Conservation (phyloP, 371 early-diverging fungal species). For the Mucor indicus region DNA sequence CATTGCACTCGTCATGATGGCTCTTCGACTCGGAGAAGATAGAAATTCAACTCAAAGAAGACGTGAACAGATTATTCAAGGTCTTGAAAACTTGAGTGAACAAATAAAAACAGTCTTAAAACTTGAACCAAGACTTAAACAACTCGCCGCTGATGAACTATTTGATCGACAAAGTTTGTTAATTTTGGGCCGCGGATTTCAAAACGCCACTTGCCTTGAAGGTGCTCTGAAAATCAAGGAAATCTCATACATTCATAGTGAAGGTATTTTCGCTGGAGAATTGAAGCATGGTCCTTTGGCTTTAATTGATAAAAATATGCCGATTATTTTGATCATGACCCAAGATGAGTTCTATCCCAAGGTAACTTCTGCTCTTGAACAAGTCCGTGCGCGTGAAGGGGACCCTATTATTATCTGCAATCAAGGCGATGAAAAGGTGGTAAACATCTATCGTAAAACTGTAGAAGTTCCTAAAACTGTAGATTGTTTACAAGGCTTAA, state of each 20-base stretch:
- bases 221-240: constrained; percentile 99
- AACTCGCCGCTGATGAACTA: constrained; percentile 77
- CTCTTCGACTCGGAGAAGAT: constrained; percentile 92
- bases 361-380: constrained; percentile 94
- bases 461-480: constrained; percentile 95
- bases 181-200: constrained; percentile 98
- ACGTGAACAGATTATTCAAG: constrained; percentile 94
- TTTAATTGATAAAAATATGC: constrained; percentile 97
- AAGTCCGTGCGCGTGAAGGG: constrained; percentile 97
- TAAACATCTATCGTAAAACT: constrained; percentile 63
- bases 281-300: constrained; percentile 99
- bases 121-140: constrained; percentile 78
- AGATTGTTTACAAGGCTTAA: constrained; percentile 83
- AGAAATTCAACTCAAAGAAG: constrained; percentile 84
- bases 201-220: constrained; percentile 98
- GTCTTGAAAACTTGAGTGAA: constrained; percentile 84
- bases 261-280: constrained; percentile 99
- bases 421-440: constrained; percentile 74
- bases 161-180: constrained; percentile 87
- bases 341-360: constrained; percentile 60
- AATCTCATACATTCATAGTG: constrained; percentile 96
- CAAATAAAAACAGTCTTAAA: constrained; percentile 92
- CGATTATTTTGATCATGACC: constrained; percentile 75
- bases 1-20: constrained; percentile 97
- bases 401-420: constrained; percentile 97